Conservation (phyloP, 257 asterid genomes). For the Salvia miltiorrhiza region DNA sequence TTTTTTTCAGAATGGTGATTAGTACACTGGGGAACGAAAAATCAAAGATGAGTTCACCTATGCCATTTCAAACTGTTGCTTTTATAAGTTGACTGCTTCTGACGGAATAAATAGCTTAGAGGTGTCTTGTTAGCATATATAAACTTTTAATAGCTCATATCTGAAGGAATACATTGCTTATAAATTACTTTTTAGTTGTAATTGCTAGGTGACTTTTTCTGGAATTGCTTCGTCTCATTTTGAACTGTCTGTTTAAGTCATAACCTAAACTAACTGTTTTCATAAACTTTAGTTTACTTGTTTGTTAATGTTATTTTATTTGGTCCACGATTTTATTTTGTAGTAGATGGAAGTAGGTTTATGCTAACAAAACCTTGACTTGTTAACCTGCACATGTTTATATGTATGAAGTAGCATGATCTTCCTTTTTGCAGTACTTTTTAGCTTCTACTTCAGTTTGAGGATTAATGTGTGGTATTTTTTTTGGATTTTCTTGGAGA, state of each 20-base stretch:
- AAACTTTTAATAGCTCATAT: neutral
- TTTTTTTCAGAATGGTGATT: neutral
- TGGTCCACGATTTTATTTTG: neutral
- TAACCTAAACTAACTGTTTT: neutral
- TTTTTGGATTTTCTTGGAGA: slow-evolving; percentile 26
- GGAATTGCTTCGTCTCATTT: neutral
- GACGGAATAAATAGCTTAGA: neutral
- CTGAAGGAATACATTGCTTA: no score
- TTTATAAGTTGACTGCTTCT: neutral
- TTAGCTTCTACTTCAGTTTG: slow-evolving; percentile 8
- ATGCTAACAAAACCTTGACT: slow-evolving; percentile 2
- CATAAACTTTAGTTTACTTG: neutral
- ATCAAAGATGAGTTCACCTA: slow-evolving; percentile 1
- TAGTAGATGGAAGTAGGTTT: slow-evolving; percentile 7
- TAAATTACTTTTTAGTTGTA: no score
- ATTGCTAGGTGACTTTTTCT: slow-evolving; percentile 2
- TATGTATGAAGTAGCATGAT: neutral
- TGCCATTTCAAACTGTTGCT: slow-evolving; percentile 7
- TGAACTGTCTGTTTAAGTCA: slow-evolving; percentile 1
- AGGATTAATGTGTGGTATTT: slow-evolving; percentile 22
- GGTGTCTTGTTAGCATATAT: neutral
- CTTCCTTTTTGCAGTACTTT: neutral
- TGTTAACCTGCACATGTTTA: slow-evolving; percentile 5
- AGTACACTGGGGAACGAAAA: neutral
- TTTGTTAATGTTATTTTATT: neutral